Base-by-base conservation (phyloP, 768 basidiomycete species). In the Agaricus sinodeliciosus region DNA sequence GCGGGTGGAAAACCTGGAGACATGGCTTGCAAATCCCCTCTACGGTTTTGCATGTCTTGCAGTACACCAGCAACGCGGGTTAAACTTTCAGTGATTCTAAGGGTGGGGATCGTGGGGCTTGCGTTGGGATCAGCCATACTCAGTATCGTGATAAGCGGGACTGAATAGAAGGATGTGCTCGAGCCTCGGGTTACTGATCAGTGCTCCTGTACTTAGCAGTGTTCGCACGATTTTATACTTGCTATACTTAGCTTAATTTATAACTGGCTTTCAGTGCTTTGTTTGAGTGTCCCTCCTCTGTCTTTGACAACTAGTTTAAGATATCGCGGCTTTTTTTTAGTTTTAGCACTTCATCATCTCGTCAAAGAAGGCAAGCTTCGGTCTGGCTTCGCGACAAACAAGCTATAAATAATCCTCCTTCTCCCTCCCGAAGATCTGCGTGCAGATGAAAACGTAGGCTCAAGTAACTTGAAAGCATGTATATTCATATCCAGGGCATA, bases 1-100 rank as follows among this genome's bases (percentile, higher is more conserved):
- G 75, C 72, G 4, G 85, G 86, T 3, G 76, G 82, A 25, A 75
- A 70, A 43, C 72, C 74, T 19, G 74, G 74, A 4, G 71, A 71
- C 49, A 58, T 61, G 15, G 71, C 64, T 36, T 46, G 44, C 66
- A 59, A 57, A 60, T 67, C 55, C 71, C 65, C 54, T 67, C 64
- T 51, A 7, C 31, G 31, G 72, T 46, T 49, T 18, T 55, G 70
- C 74, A 82, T 80, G 56, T 72, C 72, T 65, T 77, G 67, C 36
- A 84, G 71, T 26, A 74, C 75, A 59, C 75, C 76, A 37, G 79
- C 72, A 31, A 79, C 80, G 12, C 72, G 71, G 19, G 66, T 72
- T 43, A 82, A 72, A 61, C 80, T 73, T 54, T 75, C 71, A 43
- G 72, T 63, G 56, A 76, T 63, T 60, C 67, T 63, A 26, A 58